A percentile compares a stretch with the other conserved stretches of the same genome.
These are phyloP conservation scores for Neobulgaria alba DNA, from an alignment of 2,329 filamentous ascomycete genomes.

Conservation along the genomic window DNA sequence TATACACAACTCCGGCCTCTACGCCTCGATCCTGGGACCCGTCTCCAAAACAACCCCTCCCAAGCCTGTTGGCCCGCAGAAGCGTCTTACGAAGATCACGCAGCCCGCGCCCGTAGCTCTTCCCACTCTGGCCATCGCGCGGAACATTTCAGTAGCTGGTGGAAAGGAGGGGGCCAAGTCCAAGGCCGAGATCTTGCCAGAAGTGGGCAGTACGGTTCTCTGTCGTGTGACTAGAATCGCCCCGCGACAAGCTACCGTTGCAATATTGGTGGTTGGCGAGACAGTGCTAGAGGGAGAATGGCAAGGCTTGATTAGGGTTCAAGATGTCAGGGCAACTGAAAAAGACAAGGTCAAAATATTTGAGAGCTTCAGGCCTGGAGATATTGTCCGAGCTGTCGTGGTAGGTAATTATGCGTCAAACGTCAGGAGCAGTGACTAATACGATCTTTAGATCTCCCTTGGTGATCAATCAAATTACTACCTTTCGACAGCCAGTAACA, in stretches of 20 bases:
- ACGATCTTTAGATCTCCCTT: constrained; percentile 67
- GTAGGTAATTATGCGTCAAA: constrained; percentile 41
- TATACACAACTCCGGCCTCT: constrained; percentile 64
- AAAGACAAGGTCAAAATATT: constrained; percentile 90
- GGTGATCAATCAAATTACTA: constrained; percentile 96
- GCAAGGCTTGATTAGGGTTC: constrained; percentile 75
- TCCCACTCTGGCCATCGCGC: constrained; percentile 47
- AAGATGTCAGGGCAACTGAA: constrained; percentile 91
- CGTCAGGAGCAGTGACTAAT: too few species aligned
- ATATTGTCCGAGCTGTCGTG: constrained; percentile 81
- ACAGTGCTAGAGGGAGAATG: constrained; percentile 69
- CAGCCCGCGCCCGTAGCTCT: constrained; percentile 35
- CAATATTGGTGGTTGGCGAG: constrained; percentile 74
- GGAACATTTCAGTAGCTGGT: constrained; percentile 13
- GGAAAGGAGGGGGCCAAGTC: constrained; percentile 25
- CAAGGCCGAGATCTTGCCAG: constrained; percentile 68
- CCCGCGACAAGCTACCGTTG: constrained; percentile 74
- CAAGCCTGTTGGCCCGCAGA: constrained; percentile 38
- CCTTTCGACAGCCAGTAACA: constrained; percentile 83
- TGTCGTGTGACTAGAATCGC: constrained; percentile 80
- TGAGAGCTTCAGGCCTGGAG: constrained; percentile 85
- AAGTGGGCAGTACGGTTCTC: constrained; percentile 72
- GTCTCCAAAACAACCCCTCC: constrained; percentile 44
- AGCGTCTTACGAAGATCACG: constrained; percentile 51
- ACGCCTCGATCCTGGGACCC: constrained; percentile 73